Base-by-base conservation (phyloP, 2,329 filamentous ascomycete species). In the Diaporthe caulivora region DNA sequence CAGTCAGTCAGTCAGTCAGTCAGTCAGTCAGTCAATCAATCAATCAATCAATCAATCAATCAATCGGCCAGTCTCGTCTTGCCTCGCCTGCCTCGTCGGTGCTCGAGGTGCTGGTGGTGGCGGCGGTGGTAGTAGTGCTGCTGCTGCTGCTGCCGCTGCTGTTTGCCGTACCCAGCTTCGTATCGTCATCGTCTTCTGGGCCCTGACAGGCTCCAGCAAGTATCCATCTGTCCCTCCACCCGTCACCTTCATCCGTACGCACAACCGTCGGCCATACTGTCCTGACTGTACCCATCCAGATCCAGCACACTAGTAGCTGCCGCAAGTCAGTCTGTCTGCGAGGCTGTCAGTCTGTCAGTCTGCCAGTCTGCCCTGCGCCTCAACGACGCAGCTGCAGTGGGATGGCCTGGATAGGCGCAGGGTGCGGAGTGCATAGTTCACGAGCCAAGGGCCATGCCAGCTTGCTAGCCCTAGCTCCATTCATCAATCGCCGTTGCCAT, bases 231-330 rank as follows among this genome's bases (percentile, higher is more conserved):
- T 24, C 31, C 47, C 26, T 60, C 57, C 37, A 42, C 31, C 57
- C 37, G 21, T 26, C 60, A 40, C 58, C 24, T 54, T 57, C 49
- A 69, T 69, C 64, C 54, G 71, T 72, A 72, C 71, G 54, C 44
- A 29, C 29, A 6, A 68, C 71, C 26, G 34, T 49, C 71, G 54
- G 64, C 55, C 44, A 47, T 53, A 34, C 71, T 70, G 44, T 69
- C 44, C 51, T 34, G 37, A 3, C 62, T 60, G 44, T 68, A 70
- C 24, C 62, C 60, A 65, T 18, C 40, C 57, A 44, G 31, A 5
- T 42, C 57, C 15, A 18, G 26, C 37, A 24, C 17, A 15, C 37
- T n/a, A n/a, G n/a, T n/a, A n/a, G n/a, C n/a, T n/a, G n/a, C n/a
- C n/a, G n/a, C n/a, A n/a, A n/a, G n/a, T n/a, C n/a, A n/a, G n/a